phyloP scores from a whole-genome alignment of 345 rosid genomes.

The Microcos paniculata region DNA sequence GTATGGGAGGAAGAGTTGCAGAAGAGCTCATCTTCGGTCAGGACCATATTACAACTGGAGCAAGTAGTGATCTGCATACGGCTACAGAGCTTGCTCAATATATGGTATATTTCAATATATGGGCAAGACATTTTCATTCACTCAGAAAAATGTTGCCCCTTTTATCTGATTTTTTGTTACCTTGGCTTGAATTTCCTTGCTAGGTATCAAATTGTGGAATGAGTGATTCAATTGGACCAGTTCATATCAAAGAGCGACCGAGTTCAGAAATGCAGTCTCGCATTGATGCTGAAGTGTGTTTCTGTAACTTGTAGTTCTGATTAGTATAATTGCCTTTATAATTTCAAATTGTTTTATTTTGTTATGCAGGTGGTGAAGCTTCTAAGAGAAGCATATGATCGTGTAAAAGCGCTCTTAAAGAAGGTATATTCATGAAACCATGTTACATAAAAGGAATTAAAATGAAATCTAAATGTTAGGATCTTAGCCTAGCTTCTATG shows the following conservation, averaged over 20 bases:
- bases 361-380: conserved; percentile 78
- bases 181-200: no score
- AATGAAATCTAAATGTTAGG: background rate
- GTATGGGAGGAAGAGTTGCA: conserved; percentile 99
- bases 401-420: conserved; percentile 76
- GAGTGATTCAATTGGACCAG: conserved; percentile 90
- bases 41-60: conserved; percentile 92
- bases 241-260: conserved; percentile 89
- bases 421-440: conserved; percentile 49
- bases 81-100: conserved; percentile 97
- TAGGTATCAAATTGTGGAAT: conserved; percentile 91
- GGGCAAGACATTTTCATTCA: no score
- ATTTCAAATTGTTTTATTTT: conserved; percentile 17
- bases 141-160: no score
- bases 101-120: conserved; percentile 56
- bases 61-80: conserved; percentile 86
- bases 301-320: background rate
- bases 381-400: conserved; percentile 93
- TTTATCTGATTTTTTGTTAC: no score
- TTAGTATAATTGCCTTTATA: background rate
- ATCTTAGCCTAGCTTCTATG: background rate
- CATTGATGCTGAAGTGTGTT: conserved; percentile 82
- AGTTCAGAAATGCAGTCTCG: conserved; percentile 98
- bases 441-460: background rate
- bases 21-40: conserved; percentile 96